Evolutionary conservation across 2,329 filamentous ascomycete genomes (phyloP).

Genomic region (Monosporascus sp.): DNA sequence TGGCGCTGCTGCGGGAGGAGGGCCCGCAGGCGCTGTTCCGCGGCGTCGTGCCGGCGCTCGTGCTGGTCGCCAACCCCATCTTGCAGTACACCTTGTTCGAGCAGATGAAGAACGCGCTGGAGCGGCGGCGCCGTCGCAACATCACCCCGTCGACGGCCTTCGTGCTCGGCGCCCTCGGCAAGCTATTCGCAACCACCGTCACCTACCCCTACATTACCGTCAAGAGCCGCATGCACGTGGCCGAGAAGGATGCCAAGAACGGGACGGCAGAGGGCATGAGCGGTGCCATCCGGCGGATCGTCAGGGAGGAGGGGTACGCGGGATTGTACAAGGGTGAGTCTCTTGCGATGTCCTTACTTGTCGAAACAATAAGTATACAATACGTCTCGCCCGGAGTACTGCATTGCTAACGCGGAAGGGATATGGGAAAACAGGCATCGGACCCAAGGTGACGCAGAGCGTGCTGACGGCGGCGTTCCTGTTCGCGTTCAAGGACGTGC

Average conservation of each 20-base stretch:
- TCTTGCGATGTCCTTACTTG: neutral
- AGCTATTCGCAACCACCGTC: constrained; percentile 86
- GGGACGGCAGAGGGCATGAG: constrained; percentile 77
- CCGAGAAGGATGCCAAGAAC: constrained; percentile 51
- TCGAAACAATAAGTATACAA: no score
- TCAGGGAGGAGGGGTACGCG: constrained; percentile 83
- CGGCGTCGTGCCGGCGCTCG: constrained; percentile 84
- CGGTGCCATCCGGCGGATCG: constrained; percentile 70
- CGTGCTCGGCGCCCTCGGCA: constrained; percentile 85
- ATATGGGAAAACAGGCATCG: constrained; percentile 61
- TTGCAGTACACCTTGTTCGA: constrained; percentile 98
- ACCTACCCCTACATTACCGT: constrained; percentile 99
- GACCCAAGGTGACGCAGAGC: constrained; percentile 93
- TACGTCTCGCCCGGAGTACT: neutral
- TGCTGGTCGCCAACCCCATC: constrained; percentile 97
- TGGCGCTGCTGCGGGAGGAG: constrained; percentile 76
- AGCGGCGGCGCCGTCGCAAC: constrained; percentile 55
- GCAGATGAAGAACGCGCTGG: constrained; percentile 88
- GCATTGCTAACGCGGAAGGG: neutral
- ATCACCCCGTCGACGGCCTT: constrained; percentile 86
- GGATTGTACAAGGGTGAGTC: constrained; percentile 87
- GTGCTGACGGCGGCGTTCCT: constrained; percentile 93
- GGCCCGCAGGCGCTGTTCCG: constrained; percentile 82
- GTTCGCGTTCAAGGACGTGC: constrained; percentile 95
- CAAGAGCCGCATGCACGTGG: constrained; percentile 96